Evolutionary conservation across 495 filamentous ascomycete genomes (phyloP).

Genomic region (Podospora bellae-mahoneyi): DNA sequence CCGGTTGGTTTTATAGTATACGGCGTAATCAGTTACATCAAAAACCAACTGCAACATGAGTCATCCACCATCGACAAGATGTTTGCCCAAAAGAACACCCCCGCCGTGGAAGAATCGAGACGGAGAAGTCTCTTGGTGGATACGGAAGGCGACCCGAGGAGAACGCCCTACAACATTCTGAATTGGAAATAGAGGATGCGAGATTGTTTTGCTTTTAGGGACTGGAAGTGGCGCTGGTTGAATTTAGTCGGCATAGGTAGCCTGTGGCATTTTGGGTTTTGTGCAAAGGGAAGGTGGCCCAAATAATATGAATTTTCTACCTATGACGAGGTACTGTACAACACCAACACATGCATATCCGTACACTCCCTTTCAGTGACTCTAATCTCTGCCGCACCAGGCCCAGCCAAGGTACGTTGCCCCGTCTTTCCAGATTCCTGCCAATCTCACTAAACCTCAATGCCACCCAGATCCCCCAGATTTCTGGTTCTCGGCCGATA

Average conservation of each 20-base stretch:
- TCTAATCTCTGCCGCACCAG: no score
- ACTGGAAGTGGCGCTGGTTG: neutral
- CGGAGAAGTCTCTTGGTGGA: slow-evolving; percentile 6
- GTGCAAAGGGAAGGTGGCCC: no score
- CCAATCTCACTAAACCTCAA: neutral
- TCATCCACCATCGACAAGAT: neutral
- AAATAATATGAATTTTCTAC: no score
- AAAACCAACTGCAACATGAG: neutral
- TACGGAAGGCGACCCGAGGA: slow-evolving; percentile 6
- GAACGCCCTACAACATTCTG: slow-evolving; percentile 5
- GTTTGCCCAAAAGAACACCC: slow-evolving; percentile 8
- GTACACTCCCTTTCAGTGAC: no score
- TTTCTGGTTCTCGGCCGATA: slow-evolving; percentile 7
- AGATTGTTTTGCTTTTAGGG: neutral
- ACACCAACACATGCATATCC: no score
- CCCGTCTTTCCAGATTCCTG: no score
- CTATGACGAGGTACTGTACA: no score
- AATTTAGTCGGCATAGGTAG: no score
- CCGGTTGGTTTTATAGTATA: neutral
- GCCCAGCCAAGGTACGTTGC: no score
- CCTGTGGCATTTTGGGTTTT: no score
- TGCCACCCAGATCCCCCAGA: slow-evolving; percentile 7
- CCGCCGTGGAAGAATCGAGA: neutral
- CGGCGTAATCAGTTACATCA: slow-evolving; percentile 6
- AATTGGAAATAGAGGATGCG: slow-evolving; percentile 1